Conservation (phyloP, 2,329 filamentous ascomycete genomes). For the Epichloe scottii region DNA sequence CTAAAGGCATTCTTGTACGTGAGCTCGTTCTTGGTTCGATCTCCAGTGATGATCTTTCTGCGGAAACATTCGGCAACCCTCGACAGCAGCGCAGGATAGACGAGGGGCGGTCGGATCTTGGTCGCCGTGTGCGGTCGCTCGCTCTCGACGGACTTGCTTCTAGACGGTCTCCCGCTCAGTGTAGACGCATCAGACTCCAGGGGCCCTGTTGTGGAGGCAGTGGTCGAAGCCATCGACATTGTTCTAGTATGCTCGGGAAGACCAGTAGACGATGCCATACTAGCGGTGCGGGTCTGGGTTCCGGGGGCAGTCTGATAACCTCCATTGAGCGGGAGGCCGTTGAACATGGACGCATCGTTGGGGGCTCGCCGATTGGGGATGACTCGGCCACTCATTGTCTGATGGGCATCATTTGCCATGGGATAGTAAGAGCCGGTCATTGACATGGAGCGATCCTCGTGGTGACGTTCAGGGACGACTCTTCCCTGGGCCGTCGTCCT, state of each 20-base stretch:
- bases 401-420: constrained; percentile 65
- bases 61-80: constrained; percentile 86
- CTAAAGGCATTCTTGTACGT: constrained; percentile 97
- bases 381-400: constrained; percentile 85
- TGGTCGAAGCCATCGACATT: constrained; percentile 88
- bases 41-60: constrained; percentile 72
- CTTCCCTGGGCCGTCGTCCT: constrained; percentile 85
- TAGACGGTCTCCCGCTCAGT: constrained; percentile 44
- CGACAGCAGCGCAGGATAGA: constrained; percentile 90
- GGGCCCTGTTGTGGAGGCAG: constrained; percentile 56
- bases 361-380: constrained; percentile 59
- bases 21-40: constrained; percentile 90
- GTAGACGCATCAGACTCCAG: constrained; percentile 39
- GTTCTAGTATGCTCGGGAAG: constrained; percentile 44
- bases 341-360: constrained; percentile 25
- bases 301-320: constrained; percentile 35
- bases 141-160: constrained; percentile 41
- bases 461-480: constrained; percentile 78
- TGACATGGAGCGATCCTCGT: constrained; percentile 91
- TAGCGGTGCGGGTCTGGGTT: constrained; percentile 45
- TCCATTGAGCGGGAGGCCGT: constrained; percentile 23
- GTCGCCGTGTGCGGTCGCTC: constrained; percentile 42
- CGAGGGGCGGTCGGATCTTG: constrained; percentile 64
- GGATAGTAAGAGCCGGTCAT: constrained; percentile 65
- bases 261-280: constrained; percentile 44